Base-by-base conservation (phyloP, 306 rosid genomes). In the cucumber (Cucumis sativus) region DNA sequence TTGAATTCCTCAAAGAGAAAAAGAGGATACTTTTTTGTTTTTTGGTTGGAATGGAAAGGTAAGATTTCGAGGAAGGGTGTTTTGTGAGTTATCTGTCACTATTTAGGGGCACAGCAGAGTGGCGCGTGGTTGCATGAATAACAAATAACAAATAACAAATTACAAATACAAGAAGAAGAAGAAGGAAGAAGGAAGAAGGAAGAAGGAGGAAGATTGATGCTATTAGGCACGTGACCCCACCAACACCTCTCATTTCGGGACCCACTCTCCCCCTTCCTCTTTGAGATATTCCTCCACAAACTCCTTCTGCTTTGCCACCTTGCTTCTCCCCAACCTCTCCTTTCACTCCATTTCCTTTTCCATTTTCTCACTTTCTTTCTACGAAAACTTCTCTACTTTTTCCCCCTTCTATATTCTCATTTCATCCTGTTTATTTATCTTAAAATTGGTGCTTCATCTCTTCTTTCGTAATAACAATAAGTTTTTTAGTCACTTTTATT, bases 51-150 rank as follows among this genome's bases (percentile, higher is more conserved):
- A 0, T 47, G 52, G 5, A 47, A 47, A 47, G 16, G 5, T 47
- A 37, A 65, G 74, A 17, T 67, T 67, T 67, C 20, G 74, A 67
- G 33, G 35, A 67, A 2, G 33, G 55, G 54, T 67, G 18, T 41
- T 33, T 33, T 33, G 0, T 33, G 37, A 33, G 4, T 33, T 67
- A 41, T 67, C 74, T 67, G 74, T 67, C 74, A 67, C 74, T 41
- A 41, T 12, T 41, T 40, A 3, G 55, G 55, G 74, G 55, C 55
- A 67, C 74, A 67, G 74, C 74, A 55, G 35, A 7, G 54, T 67
- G 74, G 74, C 74, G 74, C 41, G 74, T 67, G 74, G 74, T 67
- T 67, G 55, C 74, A 67, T 67, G 74, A 40, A 52, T 17, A 33
- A 65, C 51, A 39, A 33, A 33, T 47, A 3, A 65, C 51, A 39